These are phyloP conservation scores for Candida maris DNA, from an alignment of 805 yeast species.

Conservation along the genomic window DNA sequence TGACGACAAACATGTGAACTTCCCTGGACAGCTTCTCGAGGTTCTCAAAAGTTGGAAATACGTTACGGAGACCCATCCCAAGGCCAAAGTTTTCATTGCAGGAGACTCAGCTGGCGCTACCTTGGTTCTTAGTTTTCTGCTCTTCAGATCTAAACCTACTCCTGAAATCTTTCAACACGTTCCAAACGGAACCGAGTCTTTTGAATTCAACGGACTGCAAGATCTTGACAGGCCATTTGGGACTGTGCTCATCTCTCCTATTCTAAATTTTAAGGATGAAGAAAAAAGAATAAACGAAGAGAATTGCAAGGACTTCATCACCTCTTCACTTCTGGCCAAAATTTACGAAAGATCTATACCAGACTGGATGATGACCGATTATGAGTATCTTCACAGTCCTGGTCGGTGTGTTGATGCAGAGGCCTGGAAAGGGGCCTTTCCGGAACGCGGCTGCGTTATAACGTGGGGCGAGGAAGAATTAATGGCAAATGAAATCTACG, in stretches of 20 bases:
- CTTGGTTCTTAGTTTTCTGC: slow-evolving; percentile 34
- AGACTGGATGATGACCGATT: slow-evolving; percentile 12
- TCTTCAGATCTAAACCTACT: slow-evolving; percentile 35
- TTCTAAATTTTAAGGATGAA: slow-evolving; percentile 18
- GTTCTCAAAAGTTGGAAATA: slow-evolving; percentile 33
- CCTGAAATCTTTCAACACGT: slow-evolving; percentile 14
- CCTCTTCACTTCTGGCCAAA: slow-evolving; percentile 12
- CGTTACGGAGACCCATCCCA: slow-evolving; percentile 20
- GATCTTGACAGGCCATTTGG: slow-evolving; percentile 22
- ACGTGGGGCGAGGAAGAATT: slow-evolving; percentile 44
- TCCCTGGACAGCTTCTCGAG: slow-evolving; percentile 27
- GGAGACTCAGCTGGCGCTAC: slow-evolving; percentile 53
- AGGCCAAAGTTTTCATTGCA: slow-evolving; percentile 31
- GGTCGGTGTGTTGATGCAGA: slow-evolving; percentile 27
- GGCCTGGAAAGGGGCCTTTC: slow-evolving; percentile 41
- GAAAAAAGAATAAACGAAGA: slow-evolving; percentile 10
- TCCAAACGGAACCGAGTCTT: slow-evolving; percentile 26
- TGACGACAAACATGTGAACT: slow-evolving; percentile 9
- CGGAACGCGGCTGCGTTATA: slow-evolving; percentile 38
- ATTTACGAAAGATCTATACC: neutral
- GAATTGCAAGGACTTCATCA: slow-evolving; percentile 18
- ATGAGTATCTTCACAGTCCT: slow-evolving; percentile 32
- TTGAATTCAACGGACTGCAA: slow-evolving; percentile 2
- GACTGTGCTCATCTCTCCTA: slow-evolving; percentile 27
- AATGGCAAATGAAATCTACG: slow-evolving; percentile 35